These are phyloP conservation scores for Scedosporium boydii DNA, from an alignment of 2,329 filamentous ascomycete genomes.

Conservation along the genomic window DNA sequence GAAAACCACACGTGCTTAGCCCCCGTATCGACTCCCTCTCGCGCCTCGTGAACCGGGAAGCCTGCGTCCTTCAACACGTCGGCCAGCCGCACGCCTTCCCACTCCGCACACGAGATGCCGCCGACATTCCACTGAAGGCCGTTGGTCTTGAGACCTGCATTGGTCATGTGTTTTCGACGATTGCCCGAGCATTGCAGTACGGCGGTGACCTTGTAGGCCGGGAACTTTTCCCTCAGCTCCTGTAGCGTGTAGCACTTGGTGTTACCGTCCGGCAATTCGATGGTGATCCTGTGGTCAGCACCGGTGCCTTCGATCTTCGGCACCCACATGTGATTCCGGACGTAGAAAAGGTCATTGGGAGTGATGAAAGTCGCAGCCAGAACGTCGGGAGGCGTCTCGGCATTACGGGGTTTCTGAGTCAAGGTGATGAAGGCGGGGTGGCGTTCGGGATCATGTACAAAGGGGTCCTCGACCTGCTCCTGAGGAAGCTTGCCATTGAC, in stretches of 20 bases:
- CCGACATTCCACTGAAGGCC: constrained; percentile 51
- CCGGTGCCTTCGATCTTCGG: constrained; percentile 31
- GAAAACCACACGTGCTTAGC: constrained; percentile 47
- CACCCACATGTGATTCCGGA: constrained; percentile 57
- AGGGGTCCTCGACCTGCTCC: constrained; percentile 51
- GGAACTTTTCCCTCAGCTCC: constrained; percentile 44
- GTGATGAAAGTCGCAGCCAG: constrained; percentile 43
- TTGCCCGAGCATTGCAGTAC: constrained; percentile 54
- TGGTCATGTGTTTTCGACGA: constrained; percentile 49
- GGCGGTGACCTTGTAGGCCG: constrained; percentile 39
- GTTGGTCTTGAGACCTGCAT: constrained; percentile 34
- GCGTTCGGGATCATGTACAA: constrained; percentile 41
- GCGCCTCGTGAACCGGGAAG: constrained; percentile 29
- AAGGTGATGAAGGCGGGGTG: constrained; percentile 40
- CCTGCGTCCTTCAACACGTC: constrained; percentile 49
- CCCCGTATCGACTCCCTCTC: constrained; percentile 23
- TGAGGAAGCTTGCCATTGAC: constrained; percentile 44
- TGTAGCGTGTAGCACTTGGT: constrained; percentile 41
- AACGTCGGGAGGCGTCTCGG: constrained; percentile 43
- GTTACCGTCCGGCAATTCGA: constrained; percentile 47
- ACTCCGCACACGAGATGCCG: constrained; percentile 50
- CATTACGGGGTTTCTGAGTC: constrained; percentile 49
- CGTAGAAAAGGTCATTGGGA: constrained; percentile 46
- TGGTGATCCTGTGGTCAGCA: constrained; percentile 34
- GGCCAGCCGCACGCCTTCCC: constrained; percentile 45